Percentiles rank a stretch among this genome's conserved stretches.
Evolutionary conservation across 2,329 filamentous ascomycete genomes (phyloP).

Genomic region (Microcera coccophila): DNA sequence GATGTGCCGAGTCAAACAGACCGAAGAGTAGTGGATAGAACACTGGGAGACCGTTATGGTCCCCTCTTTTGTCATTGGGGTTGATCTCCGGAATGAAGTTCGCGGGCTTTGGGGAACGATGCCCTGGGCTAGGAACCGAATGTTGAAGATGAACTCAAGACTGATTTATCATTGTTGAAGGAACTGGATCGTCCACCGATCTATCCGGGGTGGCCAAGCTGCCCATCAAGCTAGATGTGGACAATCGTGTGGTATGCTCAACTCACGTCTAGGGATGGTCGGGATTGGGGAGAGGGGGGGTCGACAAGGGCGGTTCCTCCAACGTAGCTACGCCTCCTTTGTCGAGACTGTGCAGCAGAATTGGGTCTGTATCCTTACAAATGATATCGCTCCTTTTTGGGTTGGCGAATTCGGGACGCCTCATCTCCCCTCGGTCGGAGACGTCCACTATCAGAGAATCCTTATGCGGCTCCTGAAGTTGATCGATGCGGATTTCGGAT

Average conservation of each 20-base stretch:
- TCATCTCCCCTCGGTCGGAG: constrained; percentile 48
- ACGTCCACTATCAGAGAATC: constrained; percentile 63
- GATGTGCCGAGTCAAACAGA: constrained; percentile 59
- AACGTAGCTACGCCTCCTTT: constrained; percentile 60
- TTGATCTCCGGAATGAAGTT: constrained; percentile 66
- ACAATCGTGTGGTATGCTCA: constrained; percentile 60
- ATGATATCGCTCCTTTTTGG: constrained; percentile 55
- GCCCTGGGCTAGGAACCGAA: constrained; percentile 57
- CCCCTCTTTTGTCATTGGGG: constrained; percentile 59
- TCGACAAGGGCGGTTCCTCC: constrained; percentile 55
- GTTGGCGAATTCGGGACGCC: constrained; percentile 64
- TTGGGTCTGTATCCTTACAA: constrained; percentile 60
- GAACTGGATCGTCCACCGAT: constrained; percentile 64
- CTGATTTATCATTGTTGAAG: constrained; percentile 67
- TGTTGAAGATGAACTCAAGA: constrained; percentile 56
- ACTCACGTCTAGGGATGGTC: constrained; percentile 68
- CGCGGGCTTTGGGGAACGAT: constrained; percentile 66
- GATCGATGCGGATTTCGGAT: constrained; percentile 62
- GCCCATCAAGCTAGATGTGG: constrained; percentile 54
- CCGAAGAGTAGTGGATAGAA: constrained; percentile 61
- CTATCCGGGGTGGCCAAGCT: constrained; percentile 52
- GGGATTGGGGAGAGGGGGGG: constrained; percentile 63
- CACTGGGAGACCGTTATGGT: constrained; percentile 64
- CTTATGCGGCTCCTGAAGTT: constrained; percentile 55
- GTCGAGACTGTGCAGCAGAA: constrained; percentile 58